These are phyloP conservation scores for Rhytidiadelphus loreus DNA, from an alignment of 225 moss, liverwort and hornwort species.

Conservation along the genomic window DNA sequence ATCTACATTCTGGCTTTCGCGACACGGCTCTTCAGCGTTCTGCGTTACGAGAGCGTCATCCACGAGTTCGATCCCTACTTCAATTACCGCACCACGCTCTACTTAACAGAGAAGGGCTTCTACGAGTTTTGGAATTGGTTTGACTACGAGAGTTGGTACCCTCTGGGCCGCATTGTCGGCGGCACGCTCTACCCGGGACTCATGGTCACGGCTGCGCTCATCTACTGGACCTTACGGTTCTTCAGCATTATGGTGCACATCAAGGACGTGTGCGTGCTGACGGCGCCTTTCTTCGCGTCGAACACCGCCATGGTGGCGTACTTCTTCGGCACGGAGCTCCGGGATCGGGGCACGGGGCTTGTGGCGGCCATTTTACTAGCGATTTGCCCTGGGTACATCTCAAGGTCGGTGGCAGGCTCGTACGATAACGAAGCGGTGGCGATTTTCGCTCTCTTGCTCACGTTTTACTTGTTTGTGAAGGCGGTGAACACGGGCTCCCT, in stretches of 20 bases:
- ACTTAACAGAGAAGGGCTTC: slow-evolving; percentile 88
- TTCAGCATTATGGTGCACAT: slow-evolving; percentile 84
- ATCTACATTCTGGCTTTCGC: slow-evolving; percentile 89
- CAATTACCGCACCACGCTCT: slow-evolving; percentile 95
- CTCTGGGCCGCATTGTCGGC: slow-evolving; percentile 91
- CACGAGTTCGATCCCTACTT: slow-evolving; percentile 99
- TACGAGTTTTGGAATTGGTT: slow-evolving; percentile 99
- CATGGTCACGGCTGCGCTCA: slow-evolving; percentile 92
- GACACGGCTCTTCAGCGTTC: slow-evolving; percentile 84
- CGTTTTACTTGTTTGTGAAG: slow-evolving; percentile 92
- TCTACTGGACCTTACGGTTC: slow-evolving; percentile 76
- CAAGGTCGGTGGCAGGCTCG: slow-evolving; percentile 92
- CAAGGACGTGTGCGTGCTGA: slow-evolving; percentile 92
- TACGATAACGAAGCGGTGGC: slow-evolving; percentile 98
- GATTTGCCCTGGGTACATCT: slow-evolving; percentile 97
- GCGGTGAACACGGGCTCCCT: slow-evolving; percentile 93
- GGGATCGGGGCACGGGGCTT: slow-evolving; percentile 83
- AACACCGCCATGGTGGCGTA: slow-evolving; percentile 95
- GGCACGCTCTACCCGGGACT: slow-evolving; percentile 95
- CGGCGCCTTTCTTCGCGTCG: slow-evolving; percentile 95
- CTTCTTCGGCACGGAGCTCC: slow-evolving; percentile 88
- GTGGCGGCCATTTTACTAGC: slow-evolving; percentile 88
- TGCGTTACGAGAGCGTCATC: slow-evolving; percentile 93
- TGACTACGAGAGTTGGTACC: slow-evolving; percentile 99
- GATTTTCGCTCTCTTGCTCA: slow-evolving; percentile 86